Evolutionary conservation across 306 rosid genomes (phyloP).

Genomic region (Albizia julibrissin): DNA sequence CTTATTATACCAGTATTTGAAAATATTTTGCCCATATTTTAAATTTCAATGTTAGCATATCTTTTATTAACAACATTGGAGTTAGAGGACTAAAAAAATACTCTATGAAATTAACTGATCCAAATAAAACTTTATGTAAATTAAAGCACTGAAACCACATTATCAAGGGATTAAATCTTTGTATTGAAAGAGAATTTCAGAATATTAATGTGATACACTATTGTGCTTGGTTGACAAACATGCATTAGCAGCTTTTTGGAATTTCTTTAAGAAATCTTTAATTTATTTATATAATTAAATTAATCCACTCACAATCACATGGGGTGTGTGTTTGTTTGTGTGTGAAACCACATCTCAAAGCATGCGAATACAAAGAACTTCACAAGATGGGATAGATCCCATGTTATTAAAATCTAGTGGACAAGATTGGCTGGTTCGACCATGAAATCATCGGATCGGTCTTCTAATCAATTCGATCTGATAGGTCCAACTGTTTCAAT

Average conservation of each 20-base stretch:
- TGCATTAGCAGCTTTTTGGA: background rate
- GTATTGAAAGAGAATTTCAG: background rate
- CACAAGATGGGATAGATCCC: background rate
- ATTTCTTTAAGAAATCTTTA: background rate
- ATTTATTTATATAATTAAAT: background rate
- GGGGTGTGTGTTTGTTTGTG: background rate
- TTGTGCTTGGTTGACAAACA: background rate
- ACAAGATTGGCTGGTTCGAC: no score
- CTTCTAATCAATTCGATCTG: no score
- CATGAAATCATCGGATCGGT: no score
- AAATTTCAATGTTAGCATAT: no score
- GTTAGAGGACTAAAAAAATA: background rate
- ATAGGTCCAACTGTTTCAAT: no score
- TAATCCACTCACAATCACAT: background rate
- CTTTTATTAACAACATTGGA: no score
- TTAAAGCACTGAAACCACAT: background rate
- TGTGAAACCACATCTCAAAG: constrained; percentile 30
- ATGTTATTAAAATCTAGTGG: no score
- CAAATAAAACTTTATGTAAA: no score
- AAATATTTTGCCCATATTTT: no score
- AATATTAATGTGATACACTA: background rate
- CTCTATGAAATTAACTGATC: no score
- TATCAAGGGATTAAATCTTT: background rate
- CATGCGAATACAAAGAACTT: background rate
- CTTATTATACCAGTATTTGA: no score